phyloP scores from a whole-genome alignment of 805 yeast genomes.

The Scheffersomyces lignosus region DNA sequence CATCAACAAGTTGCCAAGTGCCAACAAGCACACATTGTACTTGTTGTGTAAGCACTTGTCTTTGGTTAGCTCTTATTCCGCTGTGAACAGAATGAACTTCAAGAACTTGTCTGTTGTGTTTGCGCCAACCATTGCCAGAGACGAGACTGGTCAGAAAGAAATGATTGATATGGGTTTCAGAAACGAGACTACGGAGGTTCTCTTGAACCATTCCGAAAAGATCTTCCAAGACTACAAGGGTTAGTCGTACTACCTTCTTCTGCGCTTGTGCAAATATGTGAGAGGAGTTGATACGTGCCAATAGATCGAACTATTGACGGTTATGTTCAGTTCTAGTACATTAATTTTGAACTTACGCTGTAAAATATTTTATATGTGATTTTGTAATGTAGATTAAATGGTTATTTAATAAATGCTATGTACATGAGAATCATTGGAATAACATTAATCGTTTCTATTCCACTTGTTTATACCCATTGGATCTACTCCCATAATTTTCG shows the following conservation, averaged over 20 bases:
- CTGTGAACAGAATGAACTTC: conserved; percentile 74
- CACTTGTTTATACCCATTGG: too few relatives aligned
- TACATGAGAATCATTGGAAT: too few relatives aligned
- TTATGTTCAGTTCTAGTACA: too few relatives aligned
- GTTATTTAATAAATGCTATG: too few relatives aligned
- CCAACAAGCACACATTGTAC: conserved; percentile 62
- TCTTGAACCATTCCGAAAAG: conserved; percentile 50
- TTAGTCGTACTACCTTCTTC: conserved; percentile 1
- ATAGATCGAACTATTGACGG: too few relatives aligned
- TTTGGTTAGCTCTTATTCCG: conserved; percentile 52
- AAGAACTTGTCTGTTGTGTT: conserved; percentile 87
- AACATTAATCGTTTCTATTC: too few relatives aligned
- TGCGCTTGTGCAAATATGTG: too few relatives aligned
- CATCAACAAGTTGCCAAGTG: conserved; percentile 56
- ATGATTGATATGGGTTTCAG: conserved; percentile 80
- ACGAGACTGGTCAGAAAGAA: conserved; percentile 76
- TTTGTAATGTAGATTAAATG: too few relatives aligned
- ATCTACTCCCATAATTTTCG: too few relatives aligned
- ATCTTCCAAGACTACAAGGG: conserved; percentile 35
- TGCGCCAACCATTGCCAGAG: conserved; percentile 89
- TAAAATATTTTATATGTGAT: too few relatives aligned
- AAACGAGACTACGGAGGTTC: conserved; percentile 73
- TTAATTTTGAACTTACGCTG: too few relatives aligned
- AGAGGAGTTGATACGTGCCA: too few relatives aligned
- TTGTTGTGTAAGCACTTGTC: conserved; percentile 64